These are phyloP conservation scores for Ascochyta lentis DNA, from an alignment of 2,329 filamentous ascomycete genomes.

Conservation along the genomic window DNA sequence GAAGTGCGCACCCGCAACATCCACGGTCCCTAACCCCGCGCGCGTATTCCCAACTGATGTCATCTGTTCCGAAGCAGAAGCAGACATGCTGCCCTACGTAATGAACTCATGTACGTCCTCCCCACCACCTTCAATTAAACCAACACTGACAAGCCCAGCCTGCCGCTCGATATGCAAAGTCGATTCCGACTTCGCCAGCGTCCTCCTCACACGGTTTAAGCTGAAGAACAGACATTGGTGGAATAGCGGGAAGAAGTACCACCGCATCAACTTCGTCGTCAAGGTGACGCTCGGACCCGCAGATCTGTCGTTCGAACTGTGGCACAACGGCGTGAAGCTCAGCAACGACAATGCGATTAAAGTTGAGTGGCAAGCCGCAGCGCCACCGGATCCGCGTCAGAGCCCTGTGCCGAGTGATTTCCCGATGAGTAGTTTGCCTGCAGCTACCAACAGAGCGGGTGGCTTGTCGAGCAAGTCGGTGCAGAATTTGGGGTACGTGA, in stretches of 20 bases:
- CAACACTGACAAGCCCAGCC: slow-evolving; percentile 18
- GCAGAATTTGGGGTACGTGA: neutral
- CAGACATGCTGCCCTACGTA: slow-evolving; percentile 1
- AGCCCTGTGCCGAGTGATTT: slow-evolving; percentile 4
- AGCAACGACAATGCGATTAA: slow-evolving; percentile 44
- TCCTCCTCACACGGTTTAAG: slow-evolving; percentile 19
- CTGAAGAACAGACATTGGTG: slow-evolving; percentile 27
- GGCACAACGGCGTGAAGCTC: slow-evolving; percentile 47
- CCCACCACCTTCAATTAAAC: neutral
- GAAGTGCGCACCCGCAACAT: too few species aligned
- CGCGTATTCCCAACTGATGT: slow-evolving; percentile 35
- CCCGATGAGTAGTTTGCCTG: slow-evolving; percentile 9
- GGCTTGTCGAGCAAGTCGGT: slow-evolving; percentile 4
- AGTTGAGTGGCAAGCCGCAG: slow-evolving; percentile 43
- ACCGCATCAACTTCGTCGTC: slow-evolving; percentile 44
- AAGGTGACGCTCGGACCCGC: slow-evolving; percentile 50
- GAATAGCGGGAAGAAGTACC: slow-evolving; percentile 26
- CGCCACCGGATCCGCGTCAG: slow-evolving; percentile 13
- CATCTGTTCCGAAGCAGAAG: slow-evolving; percentile 25
- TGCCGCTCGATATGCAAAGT: slow-evolving; percentile 48
- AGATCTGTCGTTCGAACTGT: slow-evolving; percentile 49
- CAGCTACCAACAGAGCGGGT: neutral
- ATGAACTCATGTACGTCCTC: slow-evolving; percentile 5
- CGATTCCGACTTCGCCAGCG: slow-evolving; percentile 9
- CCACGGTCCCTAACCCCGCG: too few species aligned